Evolutionary conservation across 2,329 filamentous ascomycete species (phyloP), one percentile per base, ranked within the genome.

Genomic region (Penicillium verrucosum): DNA sequence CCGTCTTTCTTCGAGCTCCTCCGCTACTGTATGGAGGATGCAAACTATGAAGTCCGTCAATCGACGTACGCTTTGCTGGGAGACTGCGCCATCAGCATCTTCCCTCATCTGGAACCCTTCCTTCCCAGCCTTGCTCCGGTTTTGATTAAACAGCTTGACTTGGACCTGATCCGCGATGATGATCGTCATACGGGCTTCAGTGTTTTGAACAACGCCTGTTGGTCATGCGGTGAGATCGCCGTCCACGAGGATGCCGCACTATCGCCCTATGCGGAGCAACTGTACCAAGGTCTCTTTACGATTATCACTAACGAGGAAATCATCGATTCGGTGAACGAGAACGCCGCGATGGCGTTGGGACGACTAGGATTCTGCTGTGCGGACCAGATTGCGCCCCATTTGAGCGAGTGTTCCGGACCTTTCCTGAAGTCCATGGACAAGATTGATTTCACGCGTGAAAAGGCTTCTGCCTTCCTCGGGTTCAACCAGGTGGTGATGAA

Each of bases 181-280:
- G 89, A 92, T 59, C 86, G 91, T 45, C 90, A 96, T 61, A 89
- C 85, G 18, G 88, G 87, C 14, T 97, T 96, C 73, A 91, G 92
- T 58, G 92, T 97, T 30, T 87, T 97, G 58, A 99, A 97, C 82
- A 99, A 99, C 71, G 93, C 94, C 23, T 97, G 93, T 77, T 99
- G 94, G 94, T 95, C 92, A 7, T 87, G 87, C 25, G 94, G 94
- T 41, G 94, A 99, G 78, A 94, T 97, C 60, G 86, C 92, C 16
- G 86, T 96, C 73, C 87, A 90, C 70, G 85, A 87, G 63, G 85
- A 87, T 60, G 78, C 80, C 30, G 85, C 82, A 52, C 89, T 97
- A 85, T 82, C 82, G 1, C 88, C 88, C 1, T 96, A 89, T 70
- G 83, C 92, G 10, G 86, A 89, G 23, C 84, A 89, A 60, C 79